Base-by-base conservation (phyloP, 2,329 filamentous ascomycete genomes). In the Hypoxylon sp. region DNA sequence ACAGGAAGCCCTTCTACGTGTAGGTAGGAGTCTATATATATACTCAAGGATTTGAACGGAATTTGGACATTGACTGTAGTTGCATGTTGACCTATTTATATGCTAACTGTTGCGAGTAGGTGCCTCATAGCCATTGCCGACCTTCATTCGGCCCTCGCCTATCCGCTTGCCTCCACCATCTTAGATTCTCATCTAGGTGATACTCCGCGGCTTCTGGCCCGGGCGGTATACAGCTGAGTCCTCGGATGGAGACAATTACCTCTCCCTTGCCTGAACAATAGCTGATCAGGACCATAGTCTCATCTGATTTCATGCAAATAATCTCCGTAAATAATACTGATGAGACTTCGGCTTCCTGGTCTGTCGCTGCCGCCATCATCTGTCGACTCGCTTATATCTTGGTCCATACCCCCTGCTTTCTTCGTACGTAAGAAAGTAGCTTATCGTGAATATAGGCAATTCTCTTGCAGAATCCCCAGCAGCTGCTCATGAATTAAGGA, bases 401-500 rank as follows among this genome's bases (percentile, higher is more conserved):
- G 17, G 31, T 11, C 20, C 31, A 22, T 44, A 20, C 20, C 31
- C 17, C 40, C 11, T 44, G 17, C 40, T 44, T 59, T 35, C 42
- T 54, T 61, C 40, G 51, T 40, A 22, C 20, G 31, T 61, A 51
- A 48, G 49, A 14, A 25, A 42, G 33, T 42, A 14, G 35, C 46
- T 49, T 14, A 27, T 37, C 22, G 54, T 55, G 25, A 20, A 42
- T 53, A 25, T 56, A 64, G 31, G 20, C 46, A 11, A 51, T 55
- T 51, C 35, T 64, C 25, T 64, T 33, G 40, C 20, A 59, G 10
- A 17, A 48, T 8, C 22, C 10, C 40, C 27, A 55, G 30, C 20
- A 33, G 8, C 17, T 13, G 58, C 69, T 87, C 84, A 91, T 68
- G 89, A 91, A 79, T 91, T 90, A 76, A 92, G 79, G 79, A 94